Base-by-base conservation (phyloP, 2,329 filamentous ascomycete species). In the Xylaria sp. region DNA sequence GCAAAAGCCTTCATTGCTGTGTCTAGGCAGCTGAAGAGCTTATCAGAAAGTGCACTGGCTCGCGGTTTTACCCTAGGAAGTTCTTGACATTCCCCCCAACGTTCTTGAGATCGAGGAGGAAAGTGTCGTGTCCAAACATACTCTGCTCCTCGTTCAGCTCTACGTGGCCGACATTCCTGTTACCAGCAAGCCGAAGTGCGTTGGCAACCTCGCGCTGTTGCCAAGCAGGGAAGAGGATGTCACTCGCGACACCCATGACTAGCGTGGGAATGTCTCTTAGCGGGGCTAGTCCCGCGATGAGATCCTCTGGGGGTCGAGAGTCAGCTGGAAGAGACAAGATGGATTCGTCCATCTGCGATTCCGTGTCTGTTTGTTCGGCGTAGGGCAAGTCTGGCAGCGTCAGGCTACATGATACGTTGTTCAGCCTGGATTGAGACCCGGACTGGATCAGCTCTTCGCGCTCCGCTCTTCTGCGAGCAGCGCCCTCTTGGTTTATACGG, bases 201-300 rank as follows among this genome's bases (percentile, higher is more conserved):
- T 94, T 89, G 3, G 93, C 94, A 64, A 99, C 89, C 77, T 99
- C 95, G 54, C 91, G 87, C 80, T 99, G 95, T 79, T 99, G 95
- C 94, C 95, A 99, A 0, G 95, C 93, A 0, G 95, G 95, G 78
- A 99, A 99, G 35, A 99, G 80, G 51, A 97, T 98, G 74, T 99
- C 95, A 70, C 92, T 97, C 0, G 92, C 92, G 3, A 98, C 95
- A 33, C 95, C 95, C 80, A 99, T 89, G 10, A 99, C 91, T 21
- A 99, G 82, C 0, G 92, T 90, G 0, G 92, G 91, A 51, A 89
- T 94, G 63, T 93, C 84, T 55, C 88, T 86, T 54, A 98, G 77
- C 0, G 86, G 79, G 3, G 85, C 79, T 19, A 99, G 80, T 0
- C 95, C 95, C 0, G 82, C 81, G 35, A 98, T 84, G 0, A 99